phyloP scores from a whole-genome alignment of 2,329 filamentous ascomycete species.

The Tolypocladium cylindrosporum region DNA sequence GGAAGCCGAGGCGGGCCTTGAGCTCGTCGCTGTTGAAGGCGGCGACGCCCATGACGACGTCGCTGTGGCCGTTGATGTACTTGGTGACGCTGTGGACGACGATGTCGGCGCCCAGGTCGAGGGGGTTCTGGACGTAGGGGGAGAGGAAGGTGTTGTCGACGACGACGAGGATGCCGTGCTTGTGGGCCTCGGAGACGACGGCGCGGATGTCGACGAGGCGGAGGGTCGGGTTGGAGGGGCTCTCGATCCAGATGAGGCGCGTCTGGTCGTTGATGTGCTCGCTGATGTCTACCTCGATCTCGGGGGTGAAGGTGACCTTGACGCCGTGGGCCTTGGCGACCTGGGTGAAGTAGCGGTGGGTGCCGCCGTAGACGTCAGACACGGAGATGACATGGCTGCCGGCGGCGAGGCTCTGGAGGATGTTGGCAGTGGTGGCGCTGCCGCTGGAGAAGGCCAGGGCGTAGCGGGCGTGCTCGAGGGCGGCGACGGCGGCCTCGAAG shows the following conservation, averaged over 20 bases:
- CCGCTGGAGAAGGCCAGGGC: conserved; percentile 92
- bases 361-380: conserved; percentile 95
- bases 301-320: conserved; percentile 85
- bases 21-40: conserved; percentile 85
- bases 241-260: conserved; percentile 92
- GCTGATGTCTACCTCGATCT: conserved; percentile 80
- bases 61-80: conserved; percentile 96
- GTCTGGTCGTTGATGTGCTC: conserved; percentile 81
- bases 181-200: conserved; percentile 73
- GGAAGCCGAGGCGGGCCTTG: conserved; percentile 68
- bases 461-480: conserved; percentile 84
- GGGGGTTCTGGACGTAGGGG: conserved; percentile 92
- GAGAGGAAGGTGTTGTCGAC: conserved; percentile 98
- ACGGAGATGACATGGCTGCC: conserved; percentile 94
- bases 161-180: conserved; percentile 86
- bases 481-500: conserved; percentile 85
- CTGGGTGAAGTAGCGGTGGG: conserved; percentile 97
- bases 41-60: conserved; percentile 95
- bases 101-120: conserved; percentile 91
- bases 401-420: conserved; percentile 83
- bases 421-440: conserved; percentile 84
- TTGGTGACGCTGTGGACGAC: conserved; percentile 97
- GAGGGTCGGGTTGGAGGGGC: conserved; percentile 88
- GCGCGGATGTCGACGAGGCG: conserved; percentile 86
- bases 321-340: conserved; percentile 92